Conservation (phyloP, 2,329 filamentous ascomycete species). For the Colletotrichum trifolii region DNA sequence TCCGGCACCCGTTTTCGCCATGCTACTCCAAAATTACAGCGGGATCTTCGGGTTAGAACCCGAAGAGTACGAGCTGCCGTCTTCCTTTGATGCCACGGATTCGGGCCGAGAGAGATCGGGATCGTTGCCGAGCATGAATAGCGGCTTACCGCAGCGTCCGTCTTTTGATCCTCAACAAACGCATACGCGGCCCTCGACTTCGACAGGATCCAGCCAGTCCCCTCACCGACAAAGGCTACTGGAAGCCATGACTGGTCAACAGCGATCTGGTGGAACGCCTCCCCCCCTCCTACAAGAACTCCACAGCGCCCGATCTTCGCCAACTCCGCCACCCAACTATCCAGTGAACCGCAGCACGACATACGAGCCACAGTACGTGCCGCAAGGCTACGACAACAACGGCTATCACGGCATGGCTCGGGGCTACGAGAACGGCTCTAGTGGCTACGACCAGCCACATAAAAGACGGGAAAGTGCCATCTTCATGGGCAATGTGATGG, state of each 20-base stretch:
- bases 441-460: constrained; percentile 52
- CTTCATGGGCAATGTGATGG: constrained; percentile 62
- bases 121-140: constrained; percentile 35
- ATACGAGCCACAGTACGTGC: constrained; percentile 58
- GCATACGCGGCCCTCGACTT: constrained; percentile 58
- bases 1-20: constrained; percentile 90
- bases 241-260: constrained; percentile 51
- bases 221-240: constrained; percentile 63
- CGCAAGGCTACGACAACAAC: constrained; percentile 41
- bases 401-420: constrained; percentile 34
- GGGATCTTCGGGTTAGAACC: constrained; percentile 82
- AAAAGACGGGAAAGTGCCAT: constrained; percentile 71
- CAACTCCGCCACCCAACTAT: constrained; percentile 56
- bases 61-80: constrained; percentile 70
- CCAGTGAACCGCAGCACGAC: constrained; percentile 43
- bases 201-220: constrained; percentile 57
- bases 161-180: constrained; percentile 45
- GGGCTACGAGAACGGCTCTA: constrained; percentile 49
- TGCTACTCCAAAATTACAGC: constrained; percentile 91
- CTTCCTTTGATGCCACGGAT: constrained; percentile 50
- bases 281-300: constrained; percentile 56
- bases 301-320: constrained; percentile 49
- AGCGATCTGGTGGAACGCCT: constrained; percentile 54
- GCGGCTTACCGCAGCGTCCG: constrained; percentile 42
- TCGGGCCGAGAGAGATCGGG: constrained; percentile 41